Conservation (phyloP, 2,329 filamentous ascomycete species). For the Zasmidium angulare region DNA sequence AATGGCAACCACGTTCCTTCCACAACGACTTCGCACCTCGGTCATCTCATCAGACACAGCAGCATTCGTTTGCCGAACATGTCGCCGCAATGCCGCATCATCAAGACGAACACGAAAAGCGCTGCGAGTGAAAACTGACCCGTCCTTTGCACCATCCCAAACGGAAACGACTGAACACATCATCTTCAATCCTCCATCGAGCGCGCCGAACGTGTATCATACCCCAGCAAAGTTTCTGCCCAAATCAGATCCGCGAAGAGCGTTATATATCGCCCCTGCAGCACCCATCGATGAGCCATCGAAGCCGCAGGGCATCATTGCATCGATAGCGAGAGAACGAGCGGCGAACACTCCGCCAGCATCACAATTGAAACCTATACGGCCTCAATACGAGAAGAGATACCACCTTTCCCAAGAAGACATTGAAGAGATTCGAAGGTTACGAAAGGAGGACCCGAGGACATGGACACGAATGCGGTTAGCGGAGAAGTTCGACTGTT, state of each 20-base stretch:
- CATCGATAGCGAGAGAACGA: constrained; percentile 24
- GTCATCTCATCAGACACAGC: constrained; percentile 21
- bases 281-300: constrained; percentile 14
- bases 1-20: constrained; percentile 24
- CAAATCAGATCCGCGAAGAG: constrained; percentile 52
- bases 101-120: constrained; percentile 49
- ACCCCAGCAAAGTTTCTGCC: constrained; percentile 67
- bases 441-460: constrained; percentile 57
- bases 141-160: constrained; percentile 40
- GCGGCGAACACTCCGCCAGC: constrained; percentile 24
- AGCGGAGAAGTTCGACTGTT: constrained; percentile 64
- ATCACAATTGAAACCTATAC: constrained; percentile 47
- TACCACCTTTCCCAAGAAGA: constrained; percentile 60
- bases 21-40: constrained; percentile 22
- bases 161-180: constrained; percentile 52
- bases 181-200: constrained; percentile 66
- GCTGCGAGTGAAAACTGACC: constrained; percentile 45
- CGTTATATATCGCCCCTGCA: constrained; percentile 14
- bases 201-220: constrained; percentile 62
- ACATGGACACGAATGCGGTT: constrained; percentile 60
- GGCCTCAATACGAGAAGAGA: constrained; percentile 55
- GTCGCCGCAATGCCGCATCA: constrained; percentile 45
- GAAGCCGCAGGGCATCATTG: constrained; percentile 17
- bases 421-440: constrained; percentile 58
- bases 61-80: constrained; percentile 31